Evolutionary conservation across 2,329 filamentous ascomycete species (phyloP).

Genomic region (Colletotrichum godetiae): DNA sequence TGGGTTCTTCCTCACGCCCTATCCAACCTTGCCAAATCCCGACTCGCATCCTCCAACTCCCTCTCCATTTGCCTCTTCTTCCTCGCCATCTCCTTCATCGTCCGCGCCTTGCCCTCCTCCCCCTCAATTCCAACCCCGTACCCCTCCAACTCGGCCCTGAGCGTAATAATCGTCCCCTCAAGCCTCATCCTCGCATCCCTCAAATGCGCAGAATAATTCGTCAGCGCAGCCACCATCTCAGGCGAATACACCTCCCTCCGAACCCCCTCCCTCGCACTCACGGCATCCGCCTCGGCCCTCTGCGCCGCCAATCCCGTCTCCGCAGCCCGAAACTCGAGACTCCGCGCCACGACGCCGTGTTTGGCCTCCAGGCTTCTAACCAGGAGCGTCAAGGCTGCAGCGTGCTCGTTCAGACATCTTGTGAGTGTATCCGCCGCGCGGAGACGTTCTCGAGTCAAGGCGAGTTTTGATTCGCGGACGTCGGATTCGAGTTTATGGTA

Average conservation of each 20-base stretch:
- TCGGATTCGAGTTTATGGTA: slow-evolving; percentile 50
- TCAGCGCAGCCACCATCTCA: slow-evolving; percentile 54
- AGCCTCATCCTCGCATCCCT: slow-evolving; percentile 59
- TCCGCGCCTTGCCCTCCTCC: slow-evolving; percentile 56
- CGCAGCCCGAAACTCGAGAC: slow-evolving; percentile 61
- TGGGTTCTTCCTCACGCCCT: slow-evolving; percentile 17
- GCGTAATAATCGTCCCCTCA: slow-evolving; percentile 53
- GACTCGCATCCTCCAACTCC: slow-evolving; percentile 61
- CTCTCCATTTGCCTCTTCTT: slow-evolving; percentile 61
- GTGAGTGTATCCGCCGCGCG: slow-evolving; percentile 50
- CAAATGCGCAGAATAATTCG: slow-evolving; percentile 61
- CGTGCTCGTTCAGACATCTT: slow-evolving; percentile 53
- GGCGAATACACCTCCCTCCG: slow-evolving; percentile 57
- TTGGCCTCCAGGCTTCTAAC: slow-evolving; percentile 66
- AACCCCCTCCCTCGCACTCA: slow-evolving; percentile 47
- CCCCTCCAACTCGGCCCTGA: slow-evolving; percentile 56
- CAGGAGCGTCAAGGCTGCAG: slow-evolving; percentile 53
- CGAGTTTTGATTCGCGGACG: slow-evolving; percentile 43
- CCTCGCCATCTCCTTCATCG: slow-evolving; percentile 65
- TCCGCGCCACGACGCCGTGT: slow-evolving; percentile 63
- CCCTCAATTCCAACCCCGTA: slow-evolving; percentile 59
- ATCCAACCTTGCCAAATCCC: slow-evolving; percentile 55
- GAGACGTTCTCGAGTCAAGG: slow-evolving; percentile 53
- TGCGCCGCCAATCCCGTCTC: slow-evolving; percentile 57
- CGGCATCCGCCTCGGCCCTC: slow-evolving; percentile 51